A percentile compares a stretch with the other conserved stretches of the same genome.
phyloP scores from a whole-genome alignment of 352 stramenopile genomes.

The Pythium phragmiticola region DNA sequence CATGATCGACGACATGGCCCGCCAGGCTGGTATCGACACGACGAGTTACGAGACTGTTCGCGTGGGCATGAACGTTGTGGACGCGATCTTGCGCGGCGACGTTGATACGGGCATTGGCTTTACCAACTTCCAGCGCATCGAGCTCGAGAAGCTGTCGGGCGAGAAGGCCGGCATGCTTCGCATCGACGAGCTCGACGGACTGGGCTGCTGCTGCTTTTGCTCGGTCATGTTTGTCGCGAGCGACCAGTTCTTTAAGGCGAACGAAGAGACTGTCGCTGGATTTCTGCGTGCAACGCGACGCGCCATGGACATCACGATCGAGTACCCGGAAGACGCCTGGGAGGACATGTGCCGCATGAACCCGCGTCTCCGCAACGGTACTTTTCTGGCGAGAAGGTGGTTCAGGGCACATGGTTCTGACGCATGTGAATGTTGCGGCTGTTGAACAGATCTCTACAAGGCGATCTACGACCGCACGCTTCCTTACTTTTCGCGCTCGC shows the following conservation, averaged over 20 bases:
- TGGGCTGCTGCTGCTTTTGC: constrained; percentile 57
- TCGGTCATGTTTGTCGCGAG: constrained; percentile 55
- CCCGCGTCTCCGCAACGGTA: constrained; percentile 43
- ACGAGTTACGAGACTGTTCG: constrained; percentile 45
- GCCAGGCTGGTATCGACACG: constrained; percentile 43
- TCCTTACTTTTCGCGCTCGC: constrained; percentile 51
- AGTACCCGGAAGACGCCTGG: constrained; percentile 48
- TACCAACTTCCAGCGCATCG: constrained; percentile 55
- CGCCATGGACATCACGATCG: constrained; percentile 51
- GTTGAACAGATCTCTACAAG: constrained; percentile 37
- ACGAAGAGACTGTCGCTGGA: constrained; percentile 42
- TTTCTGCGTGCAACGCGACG: constrained; percentile 46
- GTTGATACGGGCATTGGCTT: constrained; percentile 55
- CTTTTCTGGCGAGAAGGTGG: no score
- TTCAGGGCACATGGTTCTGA: no score
- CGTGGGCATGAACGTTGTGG: constrained; percentile 54
- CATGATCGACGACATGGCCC: constrained; percentile 55
- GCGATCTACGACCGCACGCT: constrained; percentile 52
- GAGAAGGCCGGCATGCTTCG: constrained; percentile 51
- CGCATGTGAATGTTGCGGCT: no score
- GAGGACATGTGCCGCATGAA: constrained; percentile 57
- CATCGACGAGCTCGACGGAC: constrained; percentile 49
- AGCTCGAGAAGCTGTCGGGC: constrained; percentile 47
- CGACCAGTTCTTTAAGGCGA: constrained; percentile 47
- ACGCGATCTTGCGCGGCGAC: constrained; percentile 45